phyloP scores from a whole-genome alignment of 1,284 basidiomycete genomes.

The Neotropicomus parvogracilis region DNA sequence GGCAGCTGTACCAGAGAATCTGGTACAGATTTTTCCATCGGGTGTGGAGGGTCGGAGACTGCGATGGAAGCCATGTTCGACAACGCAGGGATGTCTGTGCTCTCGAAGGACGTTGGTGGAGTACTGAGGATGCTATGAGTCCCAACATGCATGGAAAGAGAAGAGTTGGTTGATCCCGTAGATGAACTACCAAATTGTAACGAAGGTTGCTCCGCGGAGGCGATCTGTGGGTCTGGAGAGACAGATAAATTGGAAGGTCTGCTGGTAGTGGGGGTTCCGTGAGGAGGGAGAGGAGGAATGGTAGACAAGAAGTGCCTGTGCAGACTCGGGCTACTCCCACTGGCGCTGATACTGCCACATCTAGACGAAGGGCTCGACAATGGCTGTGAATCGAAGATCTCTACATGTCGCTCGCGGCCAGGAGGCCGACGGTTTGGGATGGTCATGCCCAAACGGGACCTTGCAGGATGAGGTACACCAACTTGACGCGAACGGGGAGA shows the following conservation, averaged over 20 bases:
- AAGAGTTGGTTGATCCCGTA: constrained; percentile 45
- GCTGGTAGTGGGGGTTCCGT: constrained; percentile 1
- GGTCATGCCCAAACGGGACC: constrained; percentile 52
- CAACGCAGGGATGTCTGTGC: constrained; percentile 43
- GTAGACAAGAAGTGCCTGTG: constrained; percentile 19
- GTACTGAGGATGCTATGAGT: constrained; percentile 44
- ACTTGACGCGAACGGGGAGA: constrained; percentile 67
- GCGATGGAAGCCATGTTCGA: constrained; percentile 39
- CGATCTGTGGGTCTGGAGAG: constrained; percentile 16
- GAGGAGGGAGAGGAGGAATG: constrained; percentile 9
- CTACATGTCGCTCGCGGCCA: constrained; percentile 57
- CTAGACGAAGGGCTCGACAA: constrained; percentile 56
- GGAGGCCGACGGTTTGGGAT: constrained; percentile 49
- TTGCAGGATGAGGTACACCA: constrained; percentile 58
- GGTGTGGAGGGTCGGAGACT: constrained; percentile 23
- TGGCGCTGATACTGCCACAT: constrained; percentile 39
- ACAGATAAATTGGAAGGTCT: constrained; percentile 2
- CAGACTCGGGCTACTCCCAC: constrained; percentile 35
- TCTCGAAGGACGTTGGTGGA: constrained; percentile 51
- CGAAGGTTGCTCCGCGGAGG: constrained; percentile 26
- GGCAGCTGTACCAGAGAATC: constrained; percentile 4
- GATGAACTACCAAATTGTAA: constrained; percentile 29
- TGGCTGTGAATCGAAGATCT: constrained; percentile 76
- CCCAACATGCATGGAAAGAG: constrained; percentile 43
- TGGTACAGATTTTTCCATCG: constrained; percentile 3